A percentile compares a stretch with the other conserved stretches of the same genome.
These are phyloP conservation scores for Dacryopinax spathularia DNA, from an alignment of 768 basidiomycete genomes.

Conservation along the genomic window DNA sequence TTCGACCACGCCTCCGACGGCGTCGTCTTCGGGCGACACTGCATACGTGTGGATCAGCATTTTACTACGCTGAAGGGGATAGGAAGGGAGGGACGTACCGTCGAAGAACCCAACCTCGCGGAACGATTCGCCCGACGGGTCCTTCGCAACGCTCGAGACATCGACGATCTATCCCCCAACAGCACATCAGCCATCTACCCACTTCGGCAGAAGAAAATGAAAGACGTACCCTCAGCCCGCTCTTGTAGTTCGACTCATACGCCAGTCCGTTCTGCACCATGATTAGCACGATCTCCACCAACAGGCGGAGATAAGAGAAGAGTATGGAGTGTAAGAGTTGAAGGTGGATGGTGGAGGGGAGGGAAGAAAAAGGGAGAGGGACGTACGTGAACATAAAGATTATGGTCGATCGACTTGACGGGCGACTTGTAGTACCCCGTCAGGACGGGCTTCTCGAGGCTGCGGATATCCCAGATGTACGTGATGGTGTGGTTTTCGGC, in stretches of 20 bases:
- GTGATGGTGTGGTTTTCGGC: conserved; percentile 1
- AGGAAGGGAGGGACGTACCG: not conserved
- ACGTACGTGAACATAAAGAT: not conserved
- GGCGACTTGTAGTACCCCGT: not conserved
- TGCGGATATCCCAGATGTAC: not conserved
- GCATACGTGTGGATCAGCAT: not conserved
- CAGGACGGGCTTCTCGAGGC: not conserved
- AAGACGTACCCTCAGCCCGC: not conserved
- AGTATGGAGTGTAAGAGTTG: no score
- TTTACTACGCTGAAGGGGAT: not conserved
- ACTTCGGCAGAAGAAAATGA: not conserved
- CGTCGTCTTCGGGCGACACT: not conserved
- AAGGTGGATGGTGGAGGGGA: not conserved
- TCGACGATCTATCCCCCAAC: not conserved
- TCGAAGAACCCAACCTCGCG: not conserved
- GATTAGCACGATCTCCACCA: no score
- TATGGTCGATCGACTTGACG: not conserved
- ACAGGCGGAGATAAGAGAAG: no score
- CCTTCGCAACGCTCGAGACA: not conserved
- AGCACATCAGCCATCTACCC: not conserved
- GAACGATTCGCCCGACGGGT: not conserved
- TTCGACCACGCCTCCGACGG: not conserved
- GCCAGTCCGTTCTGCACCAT: not conserved
- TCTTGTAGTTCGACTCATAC: conserved; percentile 1
- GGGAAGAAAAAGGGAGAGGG: not conserved